Percentiles rank a stretch among this genome's conserved stretches.
Evolutionary conservation across 257 asterid genomes (phyloP).

Genomic region (Plantago elongata): DNA sequence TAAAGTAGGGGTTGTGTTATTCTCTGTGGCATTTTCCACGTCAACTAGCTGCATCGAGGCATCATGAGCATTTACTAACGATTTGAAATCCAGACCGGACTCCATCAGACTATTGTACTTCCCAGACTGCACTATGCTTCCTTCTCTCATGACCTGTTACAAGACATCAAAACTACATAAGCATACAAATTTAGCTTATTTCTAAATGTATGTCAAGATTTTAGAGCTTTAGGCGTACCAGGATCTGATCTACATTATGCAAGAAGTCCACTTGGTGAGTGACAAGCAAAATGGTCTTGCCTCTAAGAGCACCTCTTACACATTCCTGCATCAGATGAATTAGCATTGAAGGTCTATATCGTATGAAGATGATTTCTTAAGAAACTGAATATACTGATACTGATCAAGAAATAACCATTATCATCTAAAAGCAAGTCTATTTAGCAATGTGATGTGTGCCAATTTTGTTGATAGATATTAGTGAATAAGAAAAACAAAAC

Average conservation of each 20-base stretch:
- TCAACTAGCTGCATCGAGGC: slow-evolving; percentile 93
- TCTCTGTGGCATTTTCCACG: slow-evolving; percentile 47
- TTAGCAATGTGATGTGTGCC: too few species aligned
- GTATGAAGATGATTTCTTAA: background rate
- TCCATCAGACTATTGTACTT: slow-evolving; percentile 55
- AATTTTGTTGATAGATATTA: too few species aligned
- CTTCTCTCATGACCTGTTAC: slow-evolving; percentile 89
- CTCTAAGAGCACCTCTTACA: slow-evolving; percentile 70
- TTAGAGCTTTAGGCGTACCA: slow-evolving; percentile 29
- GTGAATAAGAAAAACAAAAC: background rate
- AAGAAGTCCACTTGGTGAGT: slow-evolving; percentile 99
- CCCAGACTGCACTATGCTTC: slow-evolving; percentile 79
- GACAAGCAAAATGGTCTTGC: slow-evolving; percentile 77
- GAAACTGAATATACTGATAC: too few species aligned
- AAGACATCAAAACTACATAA: background rate
- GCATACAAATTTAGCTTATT: too few species aligned
- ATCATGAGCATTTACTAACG: slow-evolving; percentile 83
- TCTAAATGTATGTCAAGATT: too few species aligned
- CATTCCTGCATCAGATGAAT: slow-evolving; percentile 59
- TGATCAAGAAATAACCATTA: too few species aligned
- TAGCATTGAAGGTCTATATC: background rate
- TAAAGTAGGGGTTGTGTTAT: slow-evolving; percentile 27
- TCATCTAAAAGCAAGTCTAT: too few species aligned
- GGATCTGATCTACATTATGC: slow-evolving; percentile 83
- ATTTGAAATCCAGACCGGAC: slow-evolving; percentile 65